Evolutionary conservation across 257 asterid genomes (phyloP), one percentile per base, ranked within the genome.

Genomic region (Cordia subcordata): DNA sequence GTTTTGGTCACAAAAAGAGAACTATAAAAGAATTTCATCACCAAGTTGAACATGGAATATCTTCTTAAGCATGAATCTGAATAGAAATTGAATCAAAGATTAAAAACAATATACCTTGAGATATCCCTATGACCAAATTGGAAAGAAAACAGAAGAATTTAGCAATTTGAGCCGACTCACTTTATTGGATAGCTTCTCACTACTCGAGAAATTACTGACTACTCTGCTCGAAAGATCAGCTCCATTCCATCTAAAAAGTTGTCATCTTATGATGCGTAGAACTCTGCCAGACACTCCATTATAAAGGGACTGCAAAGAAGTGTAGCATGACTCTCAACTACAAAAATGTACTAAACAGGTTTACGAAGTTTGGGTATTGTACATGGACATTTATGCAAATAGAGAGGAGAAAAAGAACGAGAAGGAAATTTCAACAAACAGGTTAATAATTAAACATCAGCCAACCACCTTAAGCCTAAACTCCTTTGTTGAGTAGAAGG

Each of bases 261-360:
- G 64, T 92, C 96, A 59, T 92, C 96, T 79, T 92, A 88, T 37
- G 95, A 81, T 62, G 83, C 91, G 68, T 84, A 84, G 71, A 88
- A 88, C 84, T 92, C 99, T 62, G 52, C 74, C 83, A 92, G 78
- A 78, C 99, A 88, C 72, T 82, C 81, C 84, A 79, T 75, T 20
- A 92, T 64, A 76, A 84, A 88, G 52, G 87, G 85, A 65, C 99
- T 92, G 95, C 78, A 68, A 59, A 60, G 53, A 75, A 47, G 60
- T 57, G 61, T 21, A 56, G 38, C 19, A 60, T 51, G 8, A n/a
- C 15, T 15, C 10, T 5, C 22, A 58, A 37, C 62, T 35, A 39
- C 51, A 49, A 49, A 15, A 11, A 46, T 16, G 21, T 5, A 19
- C 13, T 18, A 46, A 27, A 45, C 8, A 57, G 49, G n/a, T 21